Evolutionary conservation across 768 basidiomycete species (phyloP).

Genomic region (Porphyrellus cyaneotinctus): DNA sequence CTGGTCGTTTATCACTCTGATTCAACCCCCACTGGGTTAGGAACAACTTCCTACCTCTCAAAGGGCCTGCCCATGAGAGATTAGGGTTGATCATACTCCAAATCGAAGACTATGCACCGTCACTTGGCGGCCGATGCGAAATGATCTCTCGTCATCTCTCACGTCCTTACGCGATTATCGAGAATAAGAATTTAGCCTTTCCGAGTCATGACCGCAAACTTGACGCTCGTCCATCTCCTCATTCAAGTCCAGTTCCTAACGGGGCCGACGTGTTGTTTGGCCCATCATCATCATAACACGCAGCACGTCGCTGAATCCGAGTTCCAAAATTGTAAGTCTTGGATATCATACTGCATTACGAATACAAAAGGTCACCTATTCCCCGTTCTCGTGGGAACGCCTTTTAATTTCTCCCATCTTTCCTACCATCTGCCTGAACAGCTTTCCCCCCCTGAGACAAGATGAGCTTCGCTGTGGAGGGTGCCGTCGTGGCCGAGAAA

Average conservation of each 20-base stretch:
- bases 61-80: no score
- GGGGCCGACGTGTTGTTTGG: neutral
- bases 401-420: neutral
- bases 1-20: no score
- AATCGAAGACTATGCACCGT: no score
- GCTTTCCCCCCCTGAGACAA: neutral
- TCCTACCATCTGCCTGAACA: neutral
- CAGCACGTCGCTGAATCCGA: neutral
- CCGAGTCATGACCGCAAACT: no score
- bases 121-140: no score
- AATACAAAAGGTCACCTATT: constrained; percentile 15
- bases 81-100: no score
- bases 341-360: neutral
- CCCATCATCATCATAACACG: neutral
- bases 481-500: constrained; percentile 19
- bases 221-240: neutral
- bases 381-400: constrained; percentile 16
- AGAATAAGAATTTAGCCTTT: no score
- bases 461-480: constrained; percentile 2
- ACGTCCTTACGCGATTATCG: no score
- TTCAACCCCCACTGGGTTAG: no score
- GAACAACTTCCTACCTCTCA: no score
- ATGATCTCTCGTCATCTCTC: no score
- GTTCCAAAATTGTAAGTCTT: constrained; percentile 1
- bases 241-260: no score